Evolutionary conservation across 2,329 filamentous ascomycete species (phyloP).

Genomic region (Trichophyton rubrum): DNA sequence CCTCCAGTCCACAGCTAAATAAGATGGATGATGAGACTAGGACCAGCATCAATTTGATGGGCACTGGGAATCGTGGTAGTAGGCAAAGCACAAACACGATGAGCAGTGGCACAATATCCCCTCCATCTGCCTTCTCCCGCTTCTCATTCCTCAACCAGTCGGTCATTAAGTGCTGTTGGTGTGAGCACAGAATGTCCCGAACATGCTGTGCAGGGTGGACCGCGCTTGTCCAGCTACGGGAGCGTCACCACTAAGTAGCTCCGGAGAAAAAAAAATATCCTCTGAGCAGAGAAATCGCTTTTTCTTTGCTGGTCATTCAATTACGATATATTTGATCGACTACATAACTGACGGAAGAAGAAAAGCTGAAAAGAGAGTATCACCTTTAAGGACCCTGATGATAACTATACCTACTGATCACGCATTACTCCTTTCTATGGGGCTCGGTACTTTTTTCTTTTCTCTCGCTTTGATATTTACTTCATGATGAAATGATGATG

Average conservation of each 20-base stretch:
- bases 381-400: background rate
- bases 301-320: background rate
- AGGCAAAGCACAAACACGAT: background rate
- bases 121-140: background rate
- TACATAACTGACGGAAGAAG: background rate
- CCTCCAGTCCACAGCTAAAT: background rate
- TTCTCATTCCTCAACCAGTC: slow-evolving; percentile 2
- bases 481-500: background rate
- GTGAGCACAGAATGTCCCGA: slow-evolving; percentile 56
- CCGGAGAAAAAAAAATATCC: background rate
- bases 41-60: background rate
- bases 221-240: slow-evolving; percentile 53
- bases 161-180: slow-evolving; percentile 52
- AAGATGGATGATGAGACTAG: background rate
- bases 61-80: background rate
- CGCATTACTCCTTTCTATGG: background rate
- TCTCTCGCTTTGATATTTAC: background rate
- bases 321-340: background rate
- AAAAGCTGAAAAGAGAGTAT: background rate
- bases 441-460: background rate
- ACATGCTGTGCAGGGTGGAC: slow-evolving; percentile 57
- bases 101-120: background rate
- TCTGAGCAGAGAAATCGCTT: background rate
- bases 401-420: background rate
- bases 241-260: slow-evolving; percentile 35